Conservation (phyloP, 257 asterid species). For the Forsythia suspensa region DNA sequence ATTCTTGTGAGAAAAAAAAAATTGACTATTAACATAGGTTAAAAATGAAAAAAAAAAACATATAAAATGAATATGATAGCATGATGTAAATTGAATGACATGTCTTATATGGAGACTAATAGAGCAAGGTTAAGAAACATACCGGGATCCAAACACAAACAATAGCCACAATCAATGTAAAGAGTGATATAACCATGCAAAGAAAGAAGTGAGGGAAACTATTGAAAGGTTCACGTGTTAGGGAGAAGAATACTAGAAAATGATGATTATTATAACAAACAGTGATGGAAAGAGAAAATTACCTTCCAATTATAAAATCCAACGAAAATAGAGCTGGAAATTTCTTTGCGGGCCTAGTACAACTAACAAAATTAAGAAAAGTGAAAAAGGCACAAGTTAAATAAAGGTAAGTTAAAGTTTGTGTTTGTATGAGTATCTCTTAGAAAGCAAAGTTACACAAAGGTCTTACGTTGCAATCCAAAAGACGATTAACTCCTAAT, state of each 20-base stretch:
- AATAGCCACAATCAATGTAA: constrained; percentile 44
- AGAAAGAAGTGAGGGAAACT: constrained; percentile 79
- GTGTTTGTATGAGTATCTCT: too few species aligned
- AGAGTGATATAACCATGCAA: constrained; percentile 53
- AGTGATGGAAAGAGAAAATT: neutral
- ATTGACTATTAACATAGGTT: neutral
- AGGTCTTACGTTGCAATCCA: neutral
- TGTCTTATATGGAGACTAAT: neutral
- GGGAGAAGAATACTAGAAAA: neutral
- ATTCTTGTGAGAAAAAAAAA: neutral
- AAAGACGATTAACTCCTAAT: neutral
- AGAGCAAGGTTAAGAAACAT: constrained; percentile 22
- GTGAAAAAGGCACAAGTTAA: neutral
- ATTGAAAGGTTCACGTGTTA: constrained; percentile 23
- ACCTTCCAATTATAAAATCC: constrained; percentile 67
- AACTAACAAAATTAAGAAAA: constrained; percentile 5
- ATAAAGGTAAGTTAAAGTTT: too few species aligned
- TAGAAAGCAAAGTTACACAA: neutral
- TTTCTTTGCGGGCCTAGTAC: constrained; percentile 72
- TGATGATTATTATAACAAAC: neutral
- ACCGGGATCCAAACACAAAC: constrained; percentile 78
- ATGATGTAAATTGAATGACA: neutral
- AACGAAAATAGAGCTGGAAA: constrained; percentile 60
- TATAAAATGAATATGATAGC: neutral
- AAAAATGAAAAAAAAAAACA: neutral